Percentiles rank a stretch among this genome's conserved stretches.
Conservation (phyloP, 768 basidiomycete species). For the Boletus patriciae region DNA sequence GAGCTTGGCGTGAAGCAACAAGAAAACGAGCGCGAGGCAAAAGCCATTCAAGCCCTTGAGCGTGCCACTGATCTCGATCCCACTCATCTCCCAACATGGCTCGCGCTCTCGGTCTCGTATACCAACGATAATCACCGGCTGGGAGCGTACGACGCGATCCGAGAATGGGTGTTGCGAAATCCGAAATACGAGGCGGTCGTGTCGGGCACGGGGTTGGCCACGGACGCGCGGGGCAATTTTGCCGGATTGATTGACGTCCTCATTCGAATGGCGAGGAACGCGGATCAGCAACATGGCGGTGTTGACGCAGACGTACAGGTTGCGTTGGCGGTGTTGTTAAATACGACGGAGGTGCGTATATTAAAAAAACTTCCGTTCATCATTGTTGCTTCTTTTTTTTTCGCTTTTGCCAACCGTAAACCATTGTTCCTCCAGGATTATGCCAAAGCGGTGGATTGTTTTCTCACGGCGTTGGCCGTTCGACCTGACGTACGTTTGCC, state of each 20-base stretch:
- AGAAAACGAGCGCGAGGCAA: conserved; percentile 92
- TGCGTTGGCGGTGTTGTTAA: conserved; percentile 89
- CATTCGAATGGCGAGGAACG: conserved; percentile 72
- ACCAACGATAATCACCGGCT: conserved; percentile 83
- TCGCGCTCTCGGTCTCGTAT: conserved; percentile 86
- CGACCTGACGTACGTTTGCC: conserved; percentile 69
- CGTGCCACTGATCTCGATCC: conserved; percentile 83
- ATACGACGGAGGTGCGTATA: conserved; percentile 75
- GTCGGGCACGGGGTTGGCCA: conserved; percentile 33
- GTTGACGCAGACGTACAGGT: conserved; percentile 96
- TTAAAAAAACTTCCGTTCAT: background rate
- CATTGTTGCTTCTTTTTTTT: background rate
- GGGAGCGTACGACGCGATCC: conserved; percentile 76
- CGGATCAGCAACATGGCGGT: conserved; percentile 44
- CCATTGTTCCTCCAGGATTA: conserved; percentile 63
- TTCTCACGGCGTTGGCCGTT: conserved; percentile 81
- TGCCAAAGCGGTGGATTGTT: conserved; percentile 90
- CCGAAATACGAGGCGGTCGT: conserved; percentile 49
- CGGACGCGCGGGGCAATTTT: conserved; percentile 36
- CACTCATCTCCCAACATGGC: conserved; percentile 73
- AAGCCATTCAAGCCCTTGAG: conserved; percentile 82
- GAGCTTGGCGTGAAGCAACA: conserved; percentile 95
- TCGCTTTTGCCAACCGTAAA: background rate
- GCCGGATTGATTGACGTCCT: conserved; percentile 67
- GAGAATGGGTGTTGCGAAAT: conserved; percentile 78